A percentile compares a stretch with the other conserved stretches of the same genome.
These are phyloP conservation scores for Novymonas esmeraldas DNA, from an alignment of 208 protist species.

Conservation along the genomic window DNA sequence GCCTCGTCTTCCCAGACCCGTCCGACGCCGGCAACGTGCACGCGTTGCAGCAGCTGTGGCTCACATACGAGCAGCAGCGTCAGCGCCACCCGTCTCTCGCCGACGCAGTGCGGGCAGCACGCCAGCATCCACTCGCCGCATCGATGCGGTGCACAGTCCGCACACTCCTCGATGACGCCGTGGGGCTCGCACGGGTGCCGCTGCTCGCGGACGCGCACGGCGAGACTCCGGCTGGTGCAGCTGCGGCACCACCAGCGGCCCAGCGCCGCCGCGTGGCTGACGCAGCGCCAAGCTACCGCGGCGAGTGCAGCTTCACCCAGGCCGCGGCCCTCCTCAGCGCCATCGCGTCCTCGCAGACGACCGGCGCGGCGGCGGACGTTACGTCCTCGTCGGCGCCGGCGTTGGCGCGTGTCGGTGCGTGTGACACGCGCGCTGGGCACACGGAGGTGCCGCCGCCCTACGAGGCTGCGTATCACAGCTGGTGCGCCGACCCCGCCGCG, in stretches of 20 bases:
- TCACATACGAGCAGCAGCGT: conserved; percentile 32
- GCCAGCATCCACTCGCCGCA: conserved; percentile 22
- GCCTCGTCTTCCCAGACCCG: conserved; percentile 61
- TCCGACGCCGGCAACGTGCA: conserved; percentile 30
- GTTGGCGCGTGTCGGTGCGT: neutral
- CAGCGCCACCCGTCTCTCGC: conserved; percentile 22
- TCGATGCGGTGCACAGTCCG: conserved; percentile 17
- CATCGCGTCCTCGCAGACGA: neutral
- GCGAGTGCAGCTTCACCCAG: conserved; percentile 33
- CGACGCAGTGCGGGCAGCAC: conserved; percentile 20
- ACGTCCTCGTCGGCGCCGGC: neutral
- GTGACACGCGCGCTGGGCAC: neutral
- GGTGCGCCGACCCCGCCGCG: neutral
- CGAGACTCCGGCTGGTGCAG: neutral
- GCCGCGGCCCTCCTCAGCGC: conserved; percentile 5
- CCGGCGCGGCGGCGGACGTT: neutral
- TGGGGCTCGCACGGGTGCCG: conserved; percentile 21
- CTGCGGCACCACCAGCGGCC: neutral
- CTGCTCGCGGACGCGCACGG: conserved; percentile 15
- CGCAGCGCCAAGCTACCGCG: neutral
- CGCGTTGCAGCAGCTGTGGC: conserved; percentile 58
- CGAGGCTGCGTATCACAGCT: neutral
- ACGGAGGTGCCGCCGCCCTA: conserved; percentile 16
- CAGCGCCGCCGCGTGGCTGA: neutral
- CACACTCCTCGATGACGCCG: conserved; percentile 2